phyloP scores from a whole-genome alignment of 805 yeast genomes.

The Wickerhamomyces mucosus region DNA sequence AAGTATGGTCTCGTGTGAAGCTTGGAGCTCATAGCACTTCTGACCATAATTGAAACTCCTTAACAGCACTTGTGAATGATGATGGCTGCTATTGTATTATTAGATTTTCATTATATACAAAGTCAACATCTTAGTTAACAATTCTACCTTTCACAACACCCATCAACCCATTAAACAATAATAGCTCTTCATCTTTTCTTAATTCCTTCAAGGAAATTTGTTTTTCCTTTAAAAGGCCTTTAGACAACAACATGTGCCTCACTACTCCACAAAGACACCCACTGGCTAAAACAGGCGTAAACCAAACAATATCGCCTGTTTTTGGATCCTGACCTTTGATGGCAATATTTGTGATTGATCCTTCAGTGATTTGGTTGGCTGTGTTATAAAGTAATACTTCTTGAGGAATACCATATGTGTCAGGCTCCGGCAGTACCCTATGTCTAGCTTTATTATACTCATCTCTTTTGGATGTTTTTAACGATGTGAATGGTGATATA shows the following conservation, averaged over 20 bases:
- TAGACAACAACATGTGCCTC: constrained; percentile 51
- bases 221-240: constrained; percentile 45
- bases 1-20: no score
- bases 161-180: constrained; percentile 73
- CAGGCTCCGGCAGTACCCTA: constrained; percentile 26
- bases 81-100: no score
- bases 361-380: constrained; percentile 60
- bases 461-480: constrained; percentile 72
- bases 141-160: constrained; percentile 65
- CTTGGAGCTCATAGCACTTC: no score
- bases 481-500: constrained; percentile 71
- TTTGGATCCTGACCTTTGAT: constrained; percentile 23
- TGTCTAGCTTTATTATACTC: constrained; percentile 55
- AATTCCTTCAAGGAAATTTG: constrained; percentile 38
- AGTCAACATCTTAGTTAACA: constrained; percentile 8
- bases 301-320: constrained; percentile 41
- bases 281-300: constrained; percentile 66
- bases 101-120: no score
- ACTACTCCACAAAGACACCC: constrained; percentile 86
- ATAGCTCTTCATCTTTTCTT: constrained; percentile 53
- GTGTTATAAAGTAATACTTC: constrained; percentile 70
- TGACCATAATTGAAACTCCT: no score
- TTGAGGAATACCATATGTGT: constrained; percentile 25
- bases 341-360: constrained; percentile 77
- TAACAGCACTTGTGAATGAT: no score